Evolutionary conservation across 2,329 filamentous ascomycete genomes (phyloP).

Genomic region (Ceratocystis smalleyi): DNA sequence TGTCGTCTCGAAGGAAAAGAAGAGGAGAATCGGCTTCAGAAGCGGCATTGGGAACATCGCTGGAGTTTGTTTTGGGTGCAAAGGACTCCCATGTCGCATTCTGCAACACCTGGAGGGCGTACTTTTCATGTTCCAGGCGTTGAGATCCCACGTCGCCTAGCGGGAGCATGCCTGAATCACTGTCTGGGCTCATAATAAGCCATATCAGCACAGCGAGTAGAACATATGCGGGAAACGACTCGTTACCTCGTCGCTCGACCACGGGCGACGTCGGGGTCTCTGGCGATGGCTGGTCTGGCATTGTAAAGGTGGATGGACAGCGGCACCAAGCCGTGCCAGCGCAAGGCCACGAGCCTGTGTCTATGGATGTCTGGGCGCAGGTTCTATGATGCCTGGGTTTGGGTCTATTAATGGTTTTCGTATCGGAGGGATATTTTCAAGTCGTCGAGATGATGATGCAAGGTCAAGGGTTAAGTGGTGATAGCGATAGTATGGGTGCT

Average conservation of each 20-base stretch:
- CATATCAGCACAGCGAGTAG: conserved; percentile 13
- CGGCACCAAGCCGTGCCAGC: conserved; percentile 4
- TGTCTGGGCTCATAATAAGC: conserved; percentile 14
- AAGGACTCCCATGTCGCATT: conserved; percentile 46
- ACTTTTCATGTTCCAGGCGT: conserved; percentile 36
- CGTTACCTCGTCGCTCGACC: neutral
- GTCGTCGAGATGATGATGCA: neutral
- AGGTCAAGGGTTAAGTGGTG: neutral
- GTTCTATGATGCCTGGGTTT: neutral
- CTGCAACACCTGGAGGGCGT: conserved; percentile 39
- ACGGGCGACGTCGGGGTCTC: neutral
- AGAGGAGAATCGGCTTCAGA: conserved; percentile 15
- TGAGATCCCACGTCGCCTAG: conserved; percentile 21
- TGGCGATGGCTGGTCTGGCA: conserved; percentile 2
- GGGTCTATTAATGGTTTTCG: neutral
- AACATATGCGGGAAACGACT: conserved; percentile 13
- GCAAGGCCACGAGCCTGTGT: conserved; percentile 1
- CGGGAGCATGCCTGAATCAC: conserved; percentile 22
- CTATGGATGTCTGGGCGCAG: neutral
- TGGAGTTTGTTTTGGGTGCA: conserved; percentile 25
- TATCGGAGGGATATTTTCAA: neutral
- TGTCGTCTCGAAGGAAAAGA: conserved; percentile 18
- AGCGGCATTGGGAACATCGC: neutral
- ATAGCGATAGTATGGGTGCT: neutral
- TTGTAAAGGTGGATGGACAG: neutral